A percentile compares a stretch with the other conserved stretches of the same genome.
These are phyloP conservation scores for Trichoderma koningiopsis DNA, from an alignment of 2,329 filamentous ascomycete species.

Conservation along the genomic window DNA sequence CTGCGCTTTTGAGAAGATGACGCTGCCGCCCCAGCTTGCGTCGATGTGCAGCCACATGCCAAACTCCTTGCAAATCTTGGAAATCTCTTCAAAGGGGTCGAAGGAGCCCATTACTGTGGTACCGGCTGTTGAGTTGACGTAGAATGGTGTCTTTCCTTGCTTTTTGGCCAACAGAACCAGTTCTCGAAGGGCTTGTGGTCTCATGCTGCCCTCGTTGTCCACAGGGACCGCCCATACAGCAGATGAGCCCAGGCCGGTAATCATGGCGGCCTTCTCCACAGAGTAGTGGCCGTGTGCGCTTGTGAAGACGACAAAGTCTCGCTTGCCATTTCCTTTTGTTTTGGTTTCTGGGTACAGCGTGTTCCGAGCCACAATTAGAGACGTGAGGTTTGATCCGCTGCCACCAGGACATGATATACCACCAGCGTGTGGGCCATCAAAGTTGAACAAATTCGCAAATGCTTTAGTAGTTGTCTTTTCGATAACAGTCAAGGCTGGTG, in stretches of 20 bases:
- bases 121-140: conserved; percentile 93
- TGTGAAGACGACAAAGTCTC: conserved; percentile 81
- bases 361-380: conserved; percentile 86
- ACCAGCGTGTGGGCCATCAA: conserved; percentile 68
- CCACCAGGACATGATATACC: conserved; percentile 82
- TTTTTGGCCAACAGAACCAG: conserved; percentile 62
- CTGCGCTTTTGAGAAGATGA: conserved; percentile 72
- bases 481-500: conserved; percentile 81
- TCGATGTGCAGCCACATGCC: conserved; percentile 92
- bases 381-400: conserved; percentile 80
- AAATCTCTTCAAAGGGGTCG: conserved; percentile 74
- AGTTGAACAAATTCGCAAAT: conserved; percentile 76
- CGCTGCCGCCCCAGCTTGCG: conserved; percentile 85
- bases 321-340: conserved; percentile 63
- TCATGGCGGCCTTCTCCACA: conserved; percentile 90
- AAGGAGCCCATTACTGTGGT: conserved; percentile 91
- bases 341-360: conserved; percentile 80
- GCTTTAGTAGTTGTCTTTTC: conserved; percentile 79
- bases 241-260: conserved; percentile 77
- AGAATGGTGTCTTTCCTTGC: conserved; percentile 80
- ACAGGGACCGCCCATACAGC: conserved; percentile 76
- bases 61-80: conserved; percentile 68
- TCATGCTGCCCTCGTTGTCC: conserved; percentile 72
- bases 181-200: conserved; percentile 63
- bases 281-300: conserved; percentile 91